Percentiles rank a stretch among this genome's conserved stretches.
These are phyloP conservation scores for Paramecium caudatum DNA, from an alignment of 73 alveolate genomes.

Conservation along the genomic window DNA sequence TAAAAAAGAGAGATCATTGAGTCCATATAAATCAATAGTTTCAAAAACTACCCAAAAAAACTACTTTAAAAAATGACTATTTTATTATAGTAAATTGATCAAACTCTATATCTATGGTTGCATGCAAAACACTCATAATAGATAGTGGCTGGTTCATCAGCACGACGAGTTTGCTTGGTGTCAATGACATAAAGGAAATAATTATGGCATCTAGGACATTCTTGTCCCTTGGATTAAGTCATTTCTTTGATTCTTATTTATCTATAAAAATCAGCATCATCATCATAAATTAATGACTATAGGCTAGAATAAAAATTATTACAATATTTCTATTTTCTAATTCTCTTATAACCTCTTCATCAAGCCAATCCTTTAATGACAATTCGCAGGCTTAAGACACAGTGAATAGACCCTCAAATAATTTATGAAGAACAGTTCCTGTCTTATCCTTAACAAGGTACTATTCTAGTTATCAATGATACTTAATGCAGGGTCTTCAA, in stretches of 20 bases:
- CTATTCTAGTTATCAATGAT: background rate
- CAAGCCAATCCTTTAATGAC: constrained; percentile 46
- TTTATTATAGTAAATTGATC: constrained; percentile 10
- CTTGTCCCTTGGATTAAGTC: constrained; percentile 59
- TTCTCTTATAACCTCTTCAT: constrained; percentile 57
- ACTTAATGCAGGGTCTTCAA: constrained; percentile 31
- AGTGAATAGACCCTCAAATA: constrained; percentile 13
- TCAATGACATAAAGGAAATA: constrained; percentile 36
- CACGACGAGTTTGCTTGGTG: constrained; percentile 15
- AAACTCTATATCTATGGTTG: constrained; percentile 46
- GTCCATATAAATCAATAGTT: background rate
- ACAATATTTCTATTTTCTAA: constrained; percentile 53
- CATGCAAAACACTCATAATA: constrained; percentile 66
- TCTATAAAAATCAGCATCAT: constrained; percentile 63
- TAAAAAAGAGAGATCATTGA: background rate
- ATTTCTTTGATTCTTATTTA: constrained; percentile 14
- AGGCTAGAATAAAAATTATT: background rate
- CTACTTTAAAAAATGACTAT: constrained; percentile 26
- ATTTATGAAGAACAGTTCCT: background rate
- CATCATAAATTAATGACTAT: constrained; percentile 36
- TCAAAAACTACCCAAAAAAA: constrained; percentile 18
- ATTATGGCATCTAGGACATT: constrained; percentile 72
- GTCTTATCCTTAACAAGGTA: constrained; percentile 38
- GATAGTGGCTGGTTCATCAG: constrained; percentile 69
- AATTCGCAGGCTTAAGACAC: constrained; percentile 5